A percentile compares a stretch with the other conserved stretches of the same genome.
Conservation (phyloP, 1,139 yeast species). For the Saccharomyces pastorianus region DNA sequence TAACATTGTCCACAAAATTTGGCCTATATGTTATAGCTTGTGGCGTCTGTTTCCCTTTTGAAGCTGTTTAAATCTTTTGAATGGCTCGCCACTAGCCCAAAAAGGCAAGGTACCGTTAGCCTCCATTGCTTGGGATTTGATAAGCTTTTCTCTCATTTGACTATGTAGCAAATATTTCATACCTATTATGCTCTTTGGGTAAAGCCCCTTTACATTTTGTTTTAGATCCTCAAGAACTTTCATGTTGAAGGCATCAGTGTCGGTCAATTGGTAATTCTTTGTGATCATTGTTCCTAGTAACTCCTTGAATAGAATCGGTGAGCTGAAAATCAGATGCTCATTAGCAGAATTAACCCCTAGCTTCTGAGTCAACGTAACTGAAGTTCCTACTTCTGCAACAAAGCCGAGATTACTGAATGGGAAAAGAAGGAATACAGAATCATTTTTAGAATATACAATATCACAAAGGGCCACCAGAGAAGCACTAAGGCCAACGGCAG, state of each 20-base stretch:
- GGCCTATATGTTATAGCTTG: not conserved
- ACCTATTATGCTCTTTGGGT: constrained; percentile 48
- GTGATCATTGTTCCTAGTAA: constrained; percentile 48
- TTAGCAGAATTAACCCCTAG: constrained; percentile 69
- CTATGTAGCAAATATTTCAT: constrained; percentile 50
- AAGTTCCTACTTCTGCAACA: constrained; percentile 75
- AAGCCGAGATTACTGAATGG: constrained; percentile 86
- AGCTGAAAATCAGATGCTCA: constrained; percentile 65
- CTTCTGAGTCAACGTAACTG: constrained; percentile 61
- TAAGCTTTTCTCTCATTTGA: constrained; percentile 42
- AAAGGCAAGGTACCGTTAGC: constrained; percentile 57
- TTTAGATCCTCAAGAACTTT: constrained; percentile 41
- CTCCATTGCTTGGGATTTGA: constrained; percentile 54
- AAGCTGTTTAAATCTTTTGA: constrained; percentile 2
- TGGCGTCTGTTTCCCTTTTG: constrained; percentile 1
- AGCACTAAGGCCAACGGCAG: constrained; percentile 73
- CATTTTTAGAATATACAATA: constrained; percentile 60
- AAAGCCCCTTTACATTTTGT: constrained; percentile 42
- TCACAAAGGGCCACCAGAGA: constrained; percentile 72
- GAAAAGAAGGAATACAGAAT: constrained; percentile 52
- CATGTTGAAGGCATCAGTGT: constrained; percentile 54
- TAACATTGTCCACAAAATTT: too few relatives aligned
- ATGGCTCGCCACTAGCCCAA: constrained; percentile 41
- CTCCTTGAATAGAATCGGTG: constrained; percentile 53
- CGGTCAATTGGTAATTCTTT: constrained; percentile 40